Percentiles rank a stretch among this genome's conserved stretches.
Evolutionary conservation across 306 rosid species (phyloP).

Genomic region (Trifolium dubium): DNA sequence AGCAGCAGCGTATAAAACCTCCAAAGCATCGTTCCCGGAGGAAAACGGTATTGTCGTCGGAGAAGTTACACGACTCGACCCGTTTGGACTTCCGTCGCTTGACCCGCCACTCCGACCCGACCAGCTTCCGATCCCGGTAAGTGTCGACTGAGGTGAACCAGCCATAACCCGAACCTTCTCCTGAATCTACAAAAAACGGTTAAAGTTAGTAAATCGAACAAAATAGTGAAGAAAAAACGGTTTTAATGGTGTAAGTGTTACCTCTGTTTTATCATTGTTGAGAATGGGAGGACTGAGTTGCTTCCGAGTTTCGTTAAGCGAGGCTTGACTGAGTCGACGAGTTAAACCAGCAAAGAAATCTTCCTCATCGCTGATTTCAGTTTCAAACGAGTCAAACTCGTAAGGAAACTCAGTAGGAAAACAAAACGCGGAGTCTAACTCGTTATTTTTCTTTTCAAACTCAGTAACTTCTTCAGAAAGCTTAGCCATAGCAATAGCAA

Average conservation of each 20-base stretch:
- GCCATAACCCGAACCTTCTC: constrained; percentile 45
- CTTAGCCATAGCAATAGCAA: constrained; percentile 42
- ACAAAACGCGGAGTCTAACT: constrained; percentile 7
- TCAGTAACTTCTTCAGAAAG: constrained; percentile 39
- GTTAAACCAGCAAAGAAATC: constrained; percentile 74
- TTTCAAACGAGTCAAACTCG: constrained; percentile 62
- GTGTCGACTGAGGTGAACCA: constrained; percentile 84
- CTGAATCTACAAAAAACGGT: neutral
- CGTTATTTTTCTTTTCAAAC: constrained; percentile 22
- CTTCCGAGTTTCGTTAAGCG: constrained; percentile 54
- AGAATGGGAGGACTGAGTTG: constrained; percentile 45
- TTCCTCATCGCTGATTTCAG: constrained; percentile 70
- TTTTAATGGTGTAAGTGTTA: neutral
- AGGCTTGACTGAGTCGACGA: constrained; percentile 69
- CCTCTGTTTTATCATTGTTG: constrained; percentile 51
- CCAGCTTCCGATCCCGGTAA: constrained; percentile 78
- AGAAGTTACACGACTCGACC: constrained; percentile 69
- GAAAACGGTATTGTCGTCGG: constrained; percentile 77
- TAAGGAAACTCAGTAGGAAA: constrained; percentile 83
- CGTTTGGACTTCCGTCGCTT: constrained; percentile 73
- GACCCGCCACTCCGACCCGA: constrained; percentile 59
- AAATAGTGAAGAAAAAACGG: neutral
- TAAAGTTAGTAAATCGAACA: neutral
- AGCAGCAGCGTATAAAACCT: constrained; percentile 75
- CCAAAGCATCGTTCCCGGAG: constrained; percentile 63